Evolutionary conservation across 768 basidiomycete genomes (phyloP), one percentile per base, ranked within the genome.

Genomic region (Leccinum variicolor): DNA sequence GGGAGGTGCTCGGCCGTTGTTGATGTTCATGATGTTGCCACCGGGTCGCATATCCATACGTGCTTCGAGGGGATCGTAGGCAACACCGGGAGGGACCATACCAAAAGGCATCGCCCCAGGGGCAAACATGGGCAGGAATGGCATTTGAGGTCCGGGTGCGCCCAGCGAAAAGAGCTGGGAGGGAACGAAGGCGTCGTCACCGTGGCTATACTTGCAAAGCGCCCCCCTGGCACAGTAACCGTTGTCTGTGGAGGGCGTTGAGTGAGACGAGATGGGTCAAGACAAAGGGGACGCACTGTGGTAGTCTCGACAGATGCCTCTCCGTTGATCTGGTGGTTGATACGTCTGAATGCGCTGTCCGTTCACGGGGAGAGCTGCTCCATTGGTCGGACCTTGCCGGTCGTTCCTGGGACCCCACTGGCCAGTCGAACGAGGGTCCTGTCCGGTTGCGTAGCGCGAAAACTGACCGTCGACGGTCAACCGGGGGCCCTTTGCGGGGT

Each of bases 131-230:
- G 87, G 83, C 72, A 87, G 76, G 67, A 89, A 89, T 3, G 87
- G 85, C 65, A 89, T 70, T 19, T 67, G 70, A 39, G 60, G 54
- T 0, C 74, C 81, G 36, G 71, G 69, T 46, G 78, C 64, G 33
- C 76, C 77, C 77, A 85, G 78, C 28, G 83, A 78, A 64, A 85
- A 89, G 29, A 92, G 69, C 61, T 85, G 86, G 0, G 81, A 82
- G 0, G 89, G 91, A 9, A 90, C 77, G 51, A 91, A 84, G 29
- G 92, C 90, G 68, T 95, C 92, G 2, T 92, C 91, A 36, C 91
- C 93, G 65, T 98, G 95, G 59, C 90, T 93, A 73, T 85, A 98
- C 69, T 92, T 94, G 80, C 95, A 98, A 59, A 82, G 81, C 19
- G 83, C 86, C 49, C 95, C 95, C 31, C 94, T 85, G 41, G 90